phyloP scores from a whole-genome alignment of 1,139 yeast species.

The Wickerhamomyces sp. region DNA sequence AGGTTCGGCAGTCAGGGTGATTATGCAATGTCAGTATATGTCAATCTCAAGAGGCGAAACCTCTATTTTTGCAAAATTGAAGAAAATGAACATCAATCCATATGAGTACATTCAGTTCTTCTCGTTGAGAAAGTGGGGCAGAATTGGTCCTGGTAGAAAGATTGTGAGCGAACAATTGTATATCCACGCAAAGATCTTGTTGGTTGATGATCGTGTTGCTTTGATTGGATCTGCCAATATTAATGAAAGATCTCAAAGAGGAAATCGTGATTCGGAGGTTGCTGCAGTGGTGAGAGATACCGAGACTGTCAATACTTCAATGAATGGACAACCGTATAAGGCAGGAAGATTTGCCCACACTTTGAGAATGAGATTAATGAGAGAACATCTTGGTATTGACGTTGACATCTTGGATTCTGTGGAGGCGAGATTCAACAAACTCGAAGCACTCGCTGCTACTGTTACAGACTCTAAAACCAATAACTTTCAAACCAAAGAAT shows the following conservation, averaged over 20 bases:
- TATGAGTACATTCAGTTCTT: constrained; percentile 88
- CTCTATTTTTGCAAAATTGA: constrained; percentile 82
- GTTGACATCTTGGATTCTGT: constrained; percentile 83
- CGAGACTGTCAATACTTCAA: constrained; percentile 63
- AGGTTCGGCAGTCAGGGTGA: constrained; percentile 89
- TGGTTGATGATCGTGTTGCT: constrained; percentile 92
- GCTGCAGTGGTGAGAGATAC: constrained; percentile 86
- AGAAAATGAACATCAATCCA: constrained; percentile 78
- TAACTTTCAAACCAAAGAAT: constrained; percentile 32
- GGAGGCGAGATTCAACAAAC: constrained; percentile 64
- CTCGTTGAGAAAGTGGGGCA: constrained; percentile 93
- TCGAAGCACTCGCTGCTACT: constrained; percentile 49
- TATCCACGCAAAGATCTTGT: constrained; percentile 86
- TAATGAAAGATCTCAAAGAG: constrained; percentile 93
- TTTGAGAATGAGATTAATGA: constrained; percentile 83
- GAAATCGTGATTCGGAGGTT: constrained; percentile 89
- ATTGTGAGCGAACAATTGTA: constrained; percentile 88
- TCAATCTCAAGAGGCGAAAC: constrained; percentile 87
- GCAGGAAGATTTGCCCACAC: constrained; percentile 92
- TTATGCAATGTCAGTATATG: constrained; percentile 95
- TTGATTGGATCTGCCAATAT: constrained; percentile 96
- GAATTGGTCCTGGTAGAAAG: constrained; percentile 70
- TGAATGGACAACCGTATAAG: constrained; percentile 76
- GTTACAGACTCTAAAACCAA: constrained; percentile 19
- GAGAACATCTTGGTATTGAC: constrained; percentile 93